Evolutionary conservation across 2,329 filamentous ascomycete species (phyloP), one percentile per base, ranked within the genome.

Genomic region (Fusarium staphyleae): DNA sequence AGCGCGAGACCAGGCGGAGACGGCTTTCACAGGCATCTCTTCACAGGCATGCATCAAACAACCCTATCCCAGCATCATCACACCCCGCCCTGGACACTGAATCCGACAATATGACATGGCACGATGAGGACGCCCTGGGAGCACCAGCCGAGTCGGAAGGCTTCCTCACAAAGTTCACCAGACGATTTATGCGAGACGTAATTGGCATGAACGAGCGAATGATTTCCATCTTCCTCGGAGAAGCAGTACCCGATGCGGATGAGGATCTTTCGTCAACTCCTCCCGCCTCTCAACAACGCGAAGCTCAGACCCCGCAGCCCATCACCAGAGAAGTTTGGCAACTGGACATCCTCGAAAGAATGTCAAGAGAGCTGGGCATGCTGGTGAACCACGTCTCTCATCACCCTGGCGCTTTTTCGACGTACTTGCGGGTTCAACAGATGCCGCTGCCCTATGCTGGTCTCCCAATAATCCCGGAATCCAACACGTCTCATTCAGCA

Each of bases 161-260:
- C 1, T 83, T 96, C 62, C 91, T 91, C 85, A 86, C 87, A 55
- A 84, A 88, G 10, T 85, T 98, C 42, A 96, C 93, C 3, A 85
- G 89, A 52, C 91, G 87, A 66, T 89, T 98, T 22, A 91, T 99
- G 64, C 85, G 87, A 45, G 92, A 97, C 69, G 77, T 99, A 35
- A 89, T 98, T 70, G 93, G 93, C 8, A 89, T 99, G 48, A 93
- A 98, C 66, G 91, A 97, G 59, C 84, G 85, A 42, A 79, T 95
- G 15, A 81, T 99, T 8, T 90, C 90, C 0, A 87, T 97, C 42
- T 87, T 99, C 8, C 88, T 98, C 49, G 95, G 95, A 11, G 92
- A 97, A 70, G 78, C 84, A 3, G 75, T 96, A 18, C 86, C 87
- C 3, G 76, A 75, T 19, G 75, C 79, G 19, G 74, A 74, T 14